These are phyloP conservation scores for Torulaspora globosa DNA, from an alignment of 1,139 yeast genomes.

Conservation along the genomic window DNA sequence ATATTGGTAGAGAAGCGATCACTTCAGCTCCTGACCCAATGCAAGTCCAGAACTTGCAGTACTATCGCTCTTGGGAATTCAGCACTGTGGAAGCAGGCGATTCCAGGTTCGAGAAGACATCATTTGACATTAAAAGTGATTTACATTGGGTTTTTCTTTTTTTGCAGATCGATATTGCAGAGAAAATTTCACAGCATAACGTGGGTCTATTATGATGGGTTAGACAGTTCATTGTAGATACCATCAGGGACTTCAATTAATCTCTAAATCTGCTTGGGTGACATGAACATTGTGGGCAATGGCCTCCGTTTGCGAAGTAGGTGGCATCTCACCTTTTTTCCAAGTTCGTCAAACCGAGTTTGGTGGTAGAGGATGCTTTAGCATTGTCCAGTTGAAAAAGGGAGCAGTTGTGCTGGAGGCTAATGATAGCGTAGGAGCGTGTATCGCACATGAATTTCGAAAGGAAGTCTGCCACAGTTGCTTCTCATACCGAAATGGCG, in stretches of 20 bases:
- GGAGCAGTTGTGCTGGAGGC: conserved; percentile 45
- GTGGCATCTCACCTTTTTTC: conserved; percentile 30
- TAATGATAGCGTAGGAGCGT: conserved; percentile 44
- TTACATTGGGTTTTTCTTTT: neutral
- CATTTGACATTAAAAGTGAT: neutral
- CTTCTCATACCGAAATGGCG: conserved; percentile 49
- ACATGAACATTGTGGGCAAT: neutral
- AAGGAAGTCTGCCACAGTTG: conserved; percentile 65
- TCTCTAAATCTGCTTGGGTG: neutral
- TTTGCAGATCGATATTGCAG: neutral
- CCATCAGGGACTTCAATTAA: too few species aligned
- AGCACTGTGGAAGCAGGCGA: too few species aligned
- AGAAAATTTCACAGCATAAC: conserved; percentile 3
- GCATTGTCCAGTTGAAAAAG: conserved; percentile 41
- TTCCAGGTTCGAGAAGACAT: too few species aligned
- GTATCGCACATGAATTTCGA: conserved; percentile 52
- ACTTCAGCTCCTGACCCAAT: too few species aligned
- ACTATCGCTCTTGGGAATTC: too few species aligned
- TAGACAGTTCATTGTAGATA: neutral
- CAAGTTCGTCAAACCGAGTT: conserved; percentile 44
- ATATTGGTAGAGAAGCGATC: too few species aligned
- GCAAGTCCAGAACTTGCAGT: too few species aligned
- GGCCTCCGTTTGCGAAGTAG: neutral
- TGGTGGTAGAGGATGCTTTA: conserved; percentile 68
- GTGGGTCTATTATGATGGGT: neutral